Percentiles rank a stretch among this genome's conserved stretches.
Evolutionary conservation across 345 rosid species (phyloP).

Genomic region (Boechera stricta): DNA sequence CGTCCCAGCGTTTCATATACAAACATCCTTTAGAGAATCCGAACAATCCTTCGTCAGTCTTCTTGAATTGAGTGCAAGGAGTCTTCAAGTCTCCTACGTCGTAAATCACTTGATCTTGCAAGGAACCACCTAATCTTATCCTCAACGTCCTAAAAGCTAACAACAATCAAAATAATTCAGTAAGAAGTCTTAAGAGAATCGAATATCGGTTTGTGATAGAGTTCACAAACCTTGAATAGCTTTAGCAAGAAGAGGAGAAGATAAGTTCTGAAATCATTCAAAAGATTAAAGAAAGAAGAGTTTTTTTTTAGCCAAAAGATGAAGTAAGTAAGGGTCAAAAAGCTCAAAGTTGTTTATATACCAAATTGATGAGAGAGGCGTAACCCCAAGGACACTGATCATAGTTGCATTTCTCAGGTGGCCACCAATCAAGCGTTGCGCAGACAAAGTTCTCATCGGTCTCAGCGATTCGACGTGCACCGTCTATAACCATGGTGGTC

Average conservation of each 20-base stretch:
- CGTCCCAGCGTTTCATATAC: conserved; percentile 90
- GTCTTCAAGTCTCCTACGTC: conserved; percentile 62
- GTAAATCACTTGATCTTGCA: conserved; percentile 92
- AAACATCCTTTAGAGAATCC: conserved; percentile 93
- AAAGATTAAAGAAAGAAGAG: conserved; percentile 2
- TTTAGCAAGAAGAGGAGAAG: conserved; percentile 77
- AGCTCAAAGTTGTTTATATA: conserved; percentile 27
- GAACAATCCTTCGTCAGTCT: conserved; percentile 66
- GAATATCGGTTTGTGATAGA: conserved; percentile 1
- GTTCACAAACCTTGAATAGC: conserved; percentile 73
- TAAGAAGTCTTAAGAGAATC: not conserved
- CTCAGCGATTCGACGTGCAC: conserved; percentile 55
- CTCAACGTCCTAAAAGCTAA: conserved; percentile 79
- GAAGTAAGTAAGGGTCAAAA: conserved; percentile 7
- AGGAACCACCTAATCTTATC: conserved; percentile 92
- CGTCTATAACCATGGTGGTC: conserved; percentile 62
- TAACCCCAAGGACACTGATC: conserved; percentile 89
- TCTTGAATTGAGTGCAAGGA: conserved; percentile 79
- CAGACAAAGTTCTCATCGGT: conserved; percentile 85
- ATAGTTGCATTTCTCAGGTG: conserved; percentile 94
- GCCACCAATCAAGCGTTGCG: conserved; percentile 99
- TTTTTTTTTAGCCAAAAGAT: not conserved
- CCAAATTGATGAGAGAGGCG: conserved; percentile 78
- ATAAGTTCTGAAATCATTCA: conserved; percentile 64
- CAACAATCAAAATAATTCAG: conserved; percentile 18